phyloP scores from a whole-genome alignment of 2,329 filamentous ascomycete genomes.

The Chrysoporthe deuterocubensis region DNA sequence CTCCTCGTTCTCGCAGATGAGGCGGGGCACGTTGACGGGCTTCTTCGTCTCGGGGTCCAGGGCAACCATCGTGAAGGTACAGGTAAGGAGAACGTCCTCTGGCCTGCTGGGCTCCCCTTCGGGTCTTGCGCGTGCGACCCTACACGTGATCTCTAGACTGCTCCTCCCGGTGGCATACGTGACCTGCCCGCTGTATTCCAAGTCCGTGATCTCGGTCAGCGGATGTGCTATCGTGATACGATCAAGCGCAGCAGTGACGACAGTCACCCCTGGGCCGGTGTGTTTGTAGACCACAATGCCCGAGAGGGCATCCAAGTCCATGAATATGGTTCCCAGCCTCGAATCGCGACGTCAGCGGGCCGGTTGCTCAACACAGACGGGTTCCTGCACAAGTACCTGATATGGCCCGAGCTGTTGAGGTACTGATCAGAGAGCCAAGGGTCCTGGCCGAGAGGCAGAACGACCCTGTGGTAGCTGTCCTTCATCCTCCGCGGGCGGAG shows the following conservation, averaged over 20 bases:
- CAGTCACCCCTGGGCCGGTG: constrained; percentile 59
- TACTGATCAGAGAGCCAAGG: constrained; percentile 80
- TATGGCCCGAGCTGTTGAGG: constrained; percentile 75
- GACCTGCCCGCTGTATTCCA: constrained; percentile 67
- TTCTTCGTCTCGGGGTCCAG: constrained; percentile 70
- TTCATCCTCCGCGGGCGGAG: constrained; percentile 70
- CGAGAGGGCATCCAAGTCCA: constrained; percentile 79
- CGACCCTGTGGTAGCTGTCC: constrained; percentile 71
- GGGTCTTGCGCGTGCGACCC: constrained; percentile 69
- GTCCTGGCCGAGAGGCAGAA: constrained; percentile 70
- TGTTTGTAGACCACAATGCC: constrained; percentile 74
- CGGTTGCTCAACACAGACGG: background rate
- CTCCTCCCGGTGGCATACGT: constrained; percentile 74
- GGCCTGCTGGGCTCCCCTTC: constrained; percentile 56
- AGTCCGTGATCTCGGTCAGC: constrained; percentile 76
- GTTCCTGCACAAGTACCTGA: constrained; percentile 54
- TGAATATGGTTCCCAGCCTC: constrained; percentile 73
- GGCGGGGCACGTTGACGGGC: constrained; percentile 61
- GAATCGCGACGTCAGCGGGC: background rate
- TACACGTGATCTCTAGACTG: constrained; percentile 74
- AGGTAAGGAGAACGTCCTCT: constrained; percentile 50
- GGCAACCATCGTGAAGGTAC: constrained; percentile 76
- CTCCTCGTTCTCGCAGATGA: constrained; percentile 62
- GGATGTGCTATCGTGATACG: constrained; percentile 67
- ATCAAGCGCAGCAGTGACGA: constrained; percentile 54